A percentile compares a stretch with the other conserved stretches of the same genome.
These are phyloP conservation scores for Pulveroboletus sp. DNA, from an alignment of 768 basidiomycete species.

Conservation along the genomic window DNA sequence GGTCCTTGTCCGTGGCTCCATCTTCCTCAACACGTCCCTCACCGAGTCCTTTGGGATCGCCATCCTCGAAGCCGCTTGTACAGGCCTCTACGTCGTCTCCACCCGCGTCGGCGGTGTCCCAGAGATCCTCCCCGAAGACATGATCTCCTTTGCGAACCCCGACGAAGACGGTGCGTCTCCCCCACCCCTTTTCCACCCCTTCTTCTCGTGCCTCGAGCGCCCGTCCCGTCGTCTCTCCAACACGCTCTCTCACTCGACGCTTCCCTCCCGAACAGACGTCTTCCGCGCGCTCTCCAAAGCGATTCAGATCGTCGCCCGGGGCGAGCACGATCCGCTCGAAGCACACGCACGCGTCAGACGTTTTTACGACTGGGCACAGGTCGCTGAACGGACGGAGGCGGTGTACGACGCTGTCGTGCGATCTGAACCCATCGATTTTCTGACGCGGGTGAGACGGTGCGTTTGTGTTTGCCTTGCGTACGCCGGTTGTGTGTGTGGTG, in stretches of 20 bases:
- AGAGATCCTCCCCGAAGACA: conserved; percentile 87
- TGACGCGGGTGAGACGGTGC: conserved; percentile 73
- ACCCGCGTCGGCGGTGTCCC: conserved; percentile 95
- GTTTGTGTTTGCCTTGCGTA: conserved; percentile 5
- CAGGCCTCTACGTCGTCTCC: conserved; percentile 89
- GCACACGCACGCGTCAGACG: conserved; percentile 75
- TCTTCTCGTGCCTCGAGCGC: not conserved
- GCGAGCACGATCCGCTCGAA: conserved; percentile 65
- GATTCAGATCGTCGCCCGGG: conserved; percentile 59
- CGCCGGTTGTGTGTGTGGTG: too few species aligned
- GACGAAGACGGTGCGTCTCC: conserved; percentile 78
- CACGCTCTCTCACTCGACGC: too few species aligned
- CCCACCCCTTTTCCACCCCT: not conserved
- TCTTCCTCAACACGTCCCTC: conserved; percentile 92
- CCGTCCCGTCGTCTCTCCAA: not conserved
- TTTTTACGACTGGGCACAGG: conserved; percentile 85
- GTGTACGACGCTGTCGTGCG: conserved; percentile 73
- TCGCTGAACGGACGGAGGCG: conserved; percentile 73
- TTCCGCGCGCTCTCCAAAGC: conserved; percentile 80
- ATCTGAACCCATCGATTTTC: conserved; percentile 61
- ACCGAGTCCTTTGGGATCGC: conserved; percentile 97
- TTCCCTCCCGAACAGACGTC: conserved; percentile 51
- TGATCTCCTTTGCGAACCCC: conserved; percentile 93
- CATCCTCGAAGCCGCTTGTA: conserved; percentile 95
- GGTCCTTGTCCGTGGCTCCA: conserved; percentile 83